phyloP scores from a whole-genome alignment of 768 basidiomycete genomes.

The Termitomyces sp. region DNA sequence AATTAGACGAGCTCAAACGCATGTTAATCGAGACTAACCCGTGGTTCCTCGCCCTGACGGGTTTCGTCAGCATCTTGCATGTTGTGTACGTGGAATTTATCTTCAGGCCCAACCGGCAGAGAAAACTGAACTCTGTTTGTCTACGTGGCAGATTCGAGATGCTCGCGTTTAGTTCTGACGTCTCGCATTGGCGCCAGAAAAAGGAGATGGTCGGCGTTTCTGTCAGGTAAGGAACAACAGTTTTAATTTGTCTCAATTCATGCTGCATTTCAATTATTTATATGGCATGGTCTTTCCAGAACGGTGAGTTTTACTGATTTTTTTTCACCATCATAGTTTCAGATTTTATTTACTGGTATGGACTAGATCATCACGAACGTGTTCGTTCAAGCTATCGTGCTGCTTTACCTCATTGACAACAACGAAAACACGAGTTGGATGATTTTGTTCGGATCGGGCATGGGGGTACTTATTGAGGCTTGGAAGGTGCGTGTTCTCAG shows the following conservation, averaged over 20 bases:
- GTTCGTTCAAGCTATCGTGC: conserved; percentile 85
- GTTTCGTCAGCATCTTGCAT: conserved; percentile 82
- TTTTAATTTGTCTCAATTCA: conserved; percentile 1
- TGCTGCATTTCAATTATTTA: background rate
- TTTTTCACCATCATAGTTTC: background rate
- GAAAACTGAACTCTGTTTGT: conserved; percentile 1
- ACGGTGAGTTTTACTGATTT: conserved; percentile 41
- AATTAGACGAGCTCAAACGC: conserved; percentile 93
- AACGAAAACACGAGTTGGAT: conserved; percentile 96
- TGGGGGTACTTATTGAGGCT: conserved; percentile 81
- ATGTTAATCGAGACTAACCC: conserved; percentile 90
- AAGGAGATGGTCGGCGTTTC: conserved; percentile 96
- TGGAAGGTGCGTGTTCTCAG: conserved; percentile 72
- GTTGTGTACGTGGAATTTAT: conserved; percentile 55
- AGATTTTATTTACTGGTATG: background rate
- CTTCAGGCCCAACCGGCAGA: conserved; percentile 3
- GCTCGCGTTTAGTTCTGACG: conserved; percentile 93
- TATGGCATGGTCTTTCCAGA: conserved; percentile 26
- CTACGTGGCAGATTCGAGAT: conserved; percentile 72
- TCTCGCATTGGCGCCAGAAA: conserved; percentile 93
- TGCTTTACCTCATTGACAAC: conserved; percentile 93
- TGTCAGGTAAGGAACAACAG: conserved; percentile 55
- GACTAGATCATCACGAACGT: conserved; percentile 82
- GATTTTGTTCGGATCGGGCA: conserved; percentile 87
- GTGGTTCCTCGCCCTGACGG: conserved; percentile 83